Evolutionary conservation across 2,329 filamentous ascomycete species (phyloP), one percentile per base, ranked within the genome.

Genomic region (Ciborinia camelliae): DNA sequence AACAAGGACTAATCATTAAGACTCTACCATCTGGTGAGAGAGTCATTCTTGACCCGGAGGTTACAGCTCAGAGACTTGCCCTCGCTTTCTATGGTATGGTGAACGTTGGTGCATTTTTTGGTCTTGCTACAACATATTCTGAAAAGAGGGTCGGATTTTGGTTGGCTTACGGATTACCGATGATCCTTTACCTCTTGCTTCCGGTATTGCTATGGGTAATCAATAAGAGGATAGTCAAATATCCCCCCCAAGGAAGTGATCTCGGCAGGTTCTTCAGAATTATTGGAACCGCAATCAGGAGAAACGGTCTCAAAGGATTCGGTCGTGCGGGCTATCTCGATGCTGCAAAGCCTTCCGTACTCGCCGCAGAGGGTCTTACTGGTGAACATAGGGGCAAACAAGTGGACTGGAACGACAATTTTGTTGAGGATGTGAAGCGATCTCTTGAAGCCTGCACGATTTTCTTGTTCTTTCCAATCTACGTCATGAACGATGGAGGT

Each of bases 391-490:
- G 37, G 23, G 62, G 62, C 10, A 64, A 53, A 28, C 23, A 23
- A n/a, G 91, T 93, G 85, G 88, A 86, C 0, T 92, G 92, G 72
- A 90, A 93, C 67, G 91, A 94, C 70, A 84, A 84, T 50, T 94
- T 90, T 86, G 90, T 94, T 28, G 89, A 91, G 72, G 89, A 92
- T 73, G 86, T 92, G 59, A 82, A 82, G 60, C 88, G 90, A 76
- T 88, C 88, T 67, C 79, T 90, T 66, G 81, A 84, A 72, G 88
- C 88, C 64, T 90, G 87, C 78, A 81, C 84, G 68, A 89, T 91
- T 50, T 93, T 90, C 76, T 70, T 79, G 37, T 82, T 81, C 75
- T 80, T 79, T 66, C 80, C 80, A 14, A 75, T 83, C 35, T 82
- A 81, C 39, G 59, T 53, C 37, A 66, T 72, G 53, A 74, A 73